Percentiles rank a stretch among this genome's conserved stretches.
Evolutionary conservation across 768 basidiomycete genomes (phyloP).

Genomic region (Pleurotus eryngii): DNA sequence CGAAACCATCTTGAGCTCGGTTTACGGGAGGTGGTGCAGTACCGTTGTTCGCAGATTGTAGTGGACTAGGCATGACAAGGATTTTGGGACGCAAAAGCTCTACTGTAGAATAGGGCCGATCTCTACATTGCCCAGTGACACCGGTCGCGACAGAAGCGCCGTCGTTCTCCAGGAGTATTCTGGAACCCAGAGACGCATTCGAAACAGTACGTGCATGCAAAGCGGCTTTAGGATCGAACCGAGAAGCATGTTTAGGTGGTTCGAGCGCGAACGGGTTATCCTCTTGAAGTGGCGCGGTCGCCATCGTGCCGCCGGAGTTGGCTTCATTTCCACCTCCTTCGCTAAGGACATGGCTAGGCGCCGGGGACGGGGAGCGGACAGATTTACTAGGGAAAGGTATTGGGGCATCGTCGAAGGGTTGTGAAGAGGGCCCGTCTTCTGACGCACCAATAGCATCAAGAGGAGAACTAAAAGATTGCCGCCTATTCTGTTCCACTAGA

Average conservation of each 20-base stretch:
- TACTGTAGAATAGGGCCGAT: slow-evolving; percentile 67
- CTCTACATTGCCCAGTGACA: slow-evolving; percentile 31
- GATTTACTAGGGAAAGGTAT: slow-evolving; percentile 67
- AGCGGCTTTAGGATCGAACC: slow-evolving; percentile 76
- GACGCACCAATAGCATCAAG: slow-evolving; percentile 47
- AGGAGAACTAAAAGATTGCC: slow-evolving; percentile 57
- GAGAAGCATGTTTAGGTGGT: slow-evolving; percentile 62
- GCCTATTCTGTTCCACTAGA: slow-evolving; percentile 30
- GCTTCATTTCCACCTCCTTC: slow-evolving; percentile 28
- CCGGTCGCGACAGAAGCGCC: slow-evolving; percentile 39
- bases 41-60: slow-evolving; percentile 48
- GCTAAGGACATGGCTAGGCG: slow-evolving; percentile 32
- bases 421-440: slow-evolving; percentile 41
- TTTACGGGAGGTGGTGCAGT: slow-evolving; percentile 30
- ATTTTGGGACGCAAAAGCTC: slow-evolving; percentile 86
- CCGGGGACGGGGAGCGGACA: slow-evolving; percentile 47
- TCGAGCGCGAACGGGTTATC: slow-evolving; percentile 70
- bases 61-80: slow-evolving; percentile 91
- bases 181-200: slow-evolving; percentile 64
- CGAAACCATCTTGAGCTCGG: slow-evolving; percentile 53
- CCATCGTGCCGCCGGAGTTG: slow-evolving; percentile 49
- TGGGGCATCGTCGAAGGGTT: slow-evolving; percentile 47
- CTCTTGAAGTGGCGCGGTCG: slow-evolving; percentile 31
- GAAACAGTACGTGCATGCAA: slow-evolving; percentile 60
- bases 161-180: slow-evolving; percentile 57